A percentile compares a stretch with the other conserved stretches of the same genome.
Conservation (phyloP, 108 stramenopile species). For the Mayamaea pseudoterrestris region DNA sequence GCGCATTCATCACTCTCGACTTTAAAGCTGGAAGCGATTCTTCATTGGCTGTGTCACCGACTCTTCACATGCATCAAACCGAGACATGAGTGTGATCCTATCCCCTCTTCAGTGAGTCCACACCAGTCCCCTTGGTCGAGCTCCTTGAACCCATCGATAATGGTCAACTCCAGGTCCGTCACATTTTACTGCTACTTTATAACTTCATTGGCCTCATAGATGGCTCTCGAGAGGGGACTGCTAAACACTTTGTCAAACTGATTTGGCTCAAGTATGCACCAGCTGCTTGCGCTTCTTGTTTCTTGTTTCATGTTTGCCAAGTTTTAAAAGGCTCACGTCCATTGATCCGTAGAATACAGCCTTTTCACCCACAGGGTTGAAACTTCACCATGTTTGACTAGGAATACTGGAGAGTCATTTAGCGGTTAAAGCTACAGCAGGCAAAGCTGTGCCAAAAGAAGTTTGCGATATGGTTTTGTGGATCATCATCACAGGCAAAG, state of each 20-base stretch:
- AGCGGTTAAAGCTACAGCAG: too few relatives aligned
- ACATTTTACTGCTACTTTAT: constrained; percentile 4
- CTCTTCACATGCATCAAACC: constrained; percentile 77
- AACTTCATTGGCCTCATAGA: constrained; percentile 67
- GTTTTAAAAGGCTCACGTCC: constrained; percentile 68
- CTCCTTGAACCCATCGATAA: constrained; percentile 63
- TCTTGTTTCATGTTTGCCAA: too few relatives aligned
- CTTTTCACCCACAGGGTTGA: constrained; percentile 79
- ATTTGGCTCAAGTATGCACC: constrained; percentile 47
- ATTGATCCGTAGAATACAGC: constrained; percentile 77
- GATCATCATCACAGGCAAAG: too few relatives aligned
- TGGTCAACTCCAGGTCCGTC: constrained; percentile 2
- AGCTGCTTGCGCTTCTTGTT: constrained; percentile 67
- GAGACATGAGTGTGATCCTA: constrained; percentile 52
- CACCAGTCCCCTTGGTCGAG: constrained; percentile 67
- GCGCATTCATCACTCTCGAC: constrained; percentile 47
- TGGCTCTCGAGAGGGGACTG: constrained; percentile 72
- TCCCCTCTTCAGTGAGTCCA: constrained; percentile 56
- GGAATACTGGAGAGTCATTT: too few relatives aligned
- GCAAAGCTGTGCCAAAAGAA: too few relatives aligned
- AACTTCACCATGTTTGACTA: constrained; percentile 85
- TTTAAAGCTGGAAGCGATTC: constrained; percentile 66
- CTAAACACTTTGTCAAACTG: constrained; percentile 55
- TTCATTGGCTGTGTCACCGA: constrained; percentile 74
- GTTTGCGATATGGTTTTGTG: too few relatives aligned